Percentiles rank a stretch among this genome's conserved stretches.
Evolutionary conservation across 495 filamentous ascomycete species (phyloP).

Genomic region (Aspergillus haitiensis): DNA sequence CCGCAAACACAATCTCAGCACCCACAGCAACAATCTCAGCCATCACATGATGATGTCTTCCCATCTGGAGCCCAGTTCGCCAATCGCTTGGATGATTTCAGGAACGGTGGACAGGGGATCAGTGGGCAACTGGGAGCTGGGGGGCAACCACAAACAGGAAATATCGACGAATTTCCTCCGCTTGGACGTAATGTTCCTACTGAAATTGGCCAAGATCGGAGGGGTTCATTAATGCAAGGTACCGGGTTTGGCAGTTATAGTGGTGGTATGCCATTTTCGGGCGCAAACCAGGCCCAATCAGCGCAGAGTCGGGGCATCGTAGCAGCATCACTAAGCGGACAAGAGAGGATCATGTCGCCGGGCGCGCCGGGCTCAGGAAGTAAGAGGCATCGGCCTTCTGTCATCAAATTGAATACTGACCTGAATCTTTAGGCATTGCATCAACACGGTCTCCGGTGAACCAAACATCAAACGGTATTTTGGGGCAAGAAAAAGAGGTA

Average conservation of each 20-base stretch:
- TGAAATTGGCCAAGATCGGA: constrained; percentile 69
- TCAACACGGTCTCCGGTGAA: constrained; percentile 45
- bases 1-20: constrained; percentile 53
- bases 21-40: constrained; percentile 61
- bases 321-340: constrained; percentile 32
- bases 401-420: constrained; percentile 21
- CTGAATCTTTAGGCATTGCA: constrained; percentile 33
- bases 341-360: constrained; percentile 40
- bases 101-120: constrained; percentile 61
- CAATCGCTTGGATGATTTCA: constrained; percentile 56
- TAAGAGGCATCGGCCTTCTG: constrained; percentile 12
- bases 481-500: constrained; percentile 49
- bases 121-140: constrained; percentile 54
- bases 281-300: constrained; percentile 30
- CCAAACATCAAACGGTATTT: constrained; percentile 41
- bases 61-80: constrained; percentile 55
- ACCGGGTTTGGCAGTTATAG: constrained; percentile 61
- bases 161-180: constrained; percentile 83
- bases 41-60: constrained; percentile 57
- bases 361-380: constrained; percentile 22
- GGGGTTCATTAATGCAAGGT: constrained; percentile 62
- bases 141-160: constrained; percentile 64
- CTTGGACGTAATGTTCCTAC: constrained; percentile 69
- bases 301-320: constrained; percentile 32
- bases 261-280: constrained; percentile 46